These are phyloP conservation scores for Ascochyta clinopodiicola DNA, from an alignment of 2,329 filamentous ascomycete genomes.

Conservation along the genomic window DNA sequence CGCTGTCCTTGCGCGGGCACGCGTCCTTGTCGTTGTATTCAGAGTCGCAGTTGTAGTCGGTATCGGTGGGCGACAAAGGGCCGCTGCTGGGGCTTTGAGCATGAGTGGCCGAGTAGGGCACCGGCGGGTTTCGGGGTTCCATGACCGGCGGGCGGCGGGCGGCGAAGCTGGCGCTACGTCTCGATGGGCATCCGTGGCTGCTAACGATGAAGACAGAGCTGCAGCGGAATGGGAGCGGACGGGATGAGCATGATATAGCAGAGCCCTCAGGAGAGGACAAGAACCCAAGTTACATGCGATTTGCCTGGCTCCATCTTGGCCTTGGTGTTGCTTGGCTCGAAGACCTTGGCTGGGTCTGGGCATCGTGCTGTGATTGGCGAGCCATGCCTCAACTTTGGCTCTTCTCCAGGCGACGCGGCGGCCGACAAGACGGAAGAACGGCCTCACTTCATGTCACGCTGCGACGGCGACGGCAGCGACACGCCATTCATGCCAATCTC, in stretches of 20 bases:
- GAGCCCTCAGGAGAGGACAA: conserved; percentile 23
- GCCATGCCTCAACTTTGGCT: background rate
- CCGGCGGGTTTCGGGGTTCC: conserved; percentile 42
- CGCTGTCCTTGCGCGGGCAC: conserved; percentile 22
- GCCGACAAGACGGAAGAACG: conserved; percentile 20
- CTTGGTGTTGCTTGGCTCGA: conserved; percentile 18
- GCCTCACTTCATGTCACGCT: conserved; percentile 5
- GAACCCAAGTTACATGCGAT: conserved; percentile 18
- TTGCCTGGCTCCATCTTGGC: conserved; percentile 19
- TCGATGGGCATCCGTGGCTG: conserved; percentile 35
- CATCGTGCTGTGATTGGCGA: conserved; percentile 10
- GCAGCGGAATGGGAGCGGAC: conserved; percentile 26
- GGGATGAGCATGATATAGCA: conserved; percentile 45
- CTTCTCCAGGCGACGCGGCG: conserved; percentile 14
- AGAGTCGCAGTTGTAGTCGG: conserved; percentile 24
- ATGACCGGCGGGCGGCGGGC: conserved; percentile 37
- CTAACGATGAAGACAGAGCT: conserved; percentile 20
- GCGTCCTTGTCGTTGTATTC: conserved; percentile 37
- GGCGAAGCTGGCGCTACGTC: conserved; percentile 28
- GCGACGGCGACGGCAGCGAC: conserved; percentile 6
- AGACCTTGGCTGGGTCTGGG: conserved; percentile 15
- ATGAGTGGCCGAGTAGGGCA: conserved; percentile 34
- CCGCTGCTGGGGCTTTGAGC: conserved; percentile 21
- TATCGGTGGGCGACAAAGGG: conserved; percentile 15
- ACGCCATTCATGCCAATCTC: background rate